Conservation (phyloP, 371 early-diverging fungal species). For the Mortierella polycephala region DNA sequence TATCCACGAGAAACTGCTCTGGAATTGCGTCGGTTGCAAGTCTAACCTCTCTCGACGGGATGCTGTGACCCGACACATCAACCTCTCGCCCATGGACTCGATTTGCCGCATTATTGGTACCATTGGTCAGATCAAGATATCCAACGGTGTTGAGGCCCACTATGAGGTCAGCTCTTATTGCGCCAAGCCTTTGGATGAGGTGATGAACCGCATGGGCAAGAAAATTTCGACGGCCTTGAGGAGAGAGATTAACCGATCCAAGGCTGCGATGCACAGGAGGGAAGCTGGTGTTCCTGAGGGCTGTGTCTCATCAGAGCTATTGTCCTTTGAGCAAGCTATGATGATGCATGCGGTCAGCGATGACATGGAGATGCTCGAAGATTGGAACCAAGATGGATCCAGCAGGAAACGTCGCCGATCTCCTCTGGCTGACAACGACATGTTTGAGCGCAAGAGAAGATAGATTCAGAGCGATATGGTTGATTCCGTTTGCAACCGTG, state of each 20-base stretch:
- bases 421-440: constrained; percentile 2
- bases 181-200: constrained; percentile 52
- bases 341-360: background rate
- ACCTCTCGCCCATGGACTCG: constrained; percentile 49
- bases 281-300: constrained; percentile 1
- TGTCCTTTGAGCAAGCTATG: background rate
- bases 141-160: constrained; percentile 38
- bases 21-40: constrained; percentile 53
- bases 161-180: constrained; percentile 40
- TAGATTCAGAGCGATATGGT: background rate
- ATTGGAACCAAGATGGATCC: constrained; percentile 13
- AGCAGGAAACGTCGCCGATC: constrained; percentile 20
- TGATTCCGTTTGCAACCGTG: background rate
- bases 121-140: constrained; percentile 50
- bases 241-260: constrained; percentile 47
- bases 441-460: constrained; percentile 13
- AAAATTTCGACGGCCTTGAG: constrained; percentile 39
- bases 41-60: constrained; percentile 48
- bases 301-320: background rate
- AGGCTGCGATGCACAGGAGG: constrained; percentile 21
- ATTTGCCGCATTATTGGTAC: constrained; percentile 41
- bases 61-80: constrained; percentile 51
- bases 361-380: constrained; percentile 13
- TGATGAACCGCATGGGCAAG: constrained; percentile 53
- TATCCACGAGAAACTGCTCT: constrained; percentile 51